Percentiles rank a stretch among this genome's conserved stretches.
Evolutionary conservation across 257 asterid genomes (phyloP).

Genomic region (Fraxinus excelsior): DNA sequence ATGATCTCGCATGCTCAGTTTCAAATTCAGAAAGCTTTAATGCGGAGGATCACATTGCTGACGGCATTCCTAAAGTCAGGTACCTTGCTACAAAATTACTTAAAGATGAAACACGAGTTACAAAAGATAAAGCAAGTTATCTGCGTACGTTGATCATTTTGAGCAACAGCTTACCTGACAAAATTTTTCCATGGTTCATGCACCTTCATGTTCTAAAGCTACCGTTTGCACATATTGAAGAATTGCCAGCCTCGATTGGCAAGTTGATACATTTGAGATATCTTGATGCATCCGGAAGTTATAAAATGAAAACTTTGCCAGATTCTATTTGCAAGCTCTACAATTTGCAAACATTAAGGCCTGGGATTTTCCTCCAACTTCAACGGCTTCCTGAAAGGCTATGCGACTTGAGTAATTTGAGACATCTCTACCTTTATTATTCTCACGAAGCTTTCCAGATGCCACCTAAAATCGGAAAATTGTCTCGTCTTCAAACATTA

Average conservation of each 20-base stretch:
- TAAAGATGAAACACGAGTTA: neutral
- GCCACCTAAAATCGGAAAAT: slow-evolving; percentile 19
- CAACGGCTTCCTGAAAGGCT: slow-evolving; percentile 2
- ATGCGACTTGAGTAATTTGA: slow-evolving; percentile 18
- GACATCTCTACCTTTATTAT: too few species aligned
- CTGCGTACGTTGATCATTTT: slow-evolving; percentile 20
- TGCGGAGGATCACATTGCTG: neutral
- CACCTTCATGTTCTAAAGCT: slow-evolving; percentile 6
- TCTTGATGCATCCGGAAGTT: slow-evolving; percentile 3
- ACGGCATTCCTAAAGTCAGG: slow-evolving; percentile 1
- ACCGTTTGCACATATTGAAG: slow-evolving; percentile 1
- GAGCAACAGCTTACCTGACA: neutral
- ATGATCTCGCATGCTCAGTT: slow-evolving; percentile 24
- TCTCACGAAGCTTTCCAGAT: too few species aligned
- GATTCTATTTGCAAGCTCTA: slow-evolving; percentile 21
- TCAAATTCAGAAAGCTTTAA: slow-evolving; percentile 8
- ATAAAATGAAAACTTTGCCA: neutral
- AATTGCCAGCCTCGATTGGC: slow-evolving; percentile 9
- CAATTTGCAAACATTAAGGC: neutral
- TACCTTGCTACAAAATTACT: neutral
- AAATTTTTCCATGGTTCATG: neutral
- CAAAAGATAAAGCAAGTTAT: neutral
- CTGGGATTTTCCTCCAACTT: rapidly evolving
- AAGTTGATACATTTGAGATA: slow-evolving; percentile 22
- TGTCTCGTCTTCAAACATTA: slow-evolving; percentile 27